These are phyloP conservation scores for Epicoccum nigrum DNA, from an alignment of 2,329 filamentous ascomycete species.

Conservation along the genomic window DNA sequence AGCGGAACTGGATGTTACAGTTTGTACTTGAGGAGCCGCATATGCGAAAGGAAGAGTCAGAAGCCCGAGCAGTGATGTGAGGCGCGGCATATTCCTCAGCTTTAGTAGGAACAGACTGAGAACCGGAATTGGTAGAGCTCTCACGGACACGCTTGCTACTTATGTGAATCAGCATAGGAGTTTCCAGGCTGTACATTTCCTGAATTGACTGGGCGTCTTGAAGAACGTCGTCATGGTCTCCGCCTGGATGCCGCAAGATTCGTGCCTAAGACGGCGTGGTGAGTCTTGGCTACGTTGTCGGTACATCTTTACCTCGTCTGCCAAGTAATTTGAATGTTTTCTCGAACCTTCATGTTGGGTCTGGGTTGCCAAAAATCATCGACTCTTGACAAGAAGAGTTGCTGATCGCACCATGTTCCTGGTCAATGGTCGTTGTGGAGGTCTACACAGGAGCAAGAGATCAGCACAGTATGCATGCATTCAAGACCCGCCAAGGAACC, in stretches of 20 bases:
- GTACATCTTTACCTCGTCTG: neutral
- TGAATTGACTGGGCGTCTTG: neutral
- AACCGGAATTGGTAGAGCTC: neutral
- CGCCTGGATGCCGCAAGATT: neutral
- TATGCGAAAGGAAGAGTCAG: neutral
- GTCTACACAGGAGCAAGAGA: neutral
- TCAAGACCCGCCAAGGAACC: conserved; percentile 9
- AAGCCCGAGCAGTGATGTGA: neutral
- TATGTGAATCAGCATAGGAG: neutral
- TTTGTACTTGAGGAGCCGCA: conserved; percentile 11
- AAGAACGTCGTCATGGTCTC: neutral
- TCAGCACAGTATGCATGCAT: neutral
- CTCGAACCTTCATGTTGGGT: neutral
- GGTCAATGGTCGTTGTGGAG: neutral
- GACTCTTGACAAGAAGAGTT: neutral
- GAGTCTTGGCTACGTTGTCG: conserved; percentile 5
- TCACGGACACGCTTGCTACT: neutral
- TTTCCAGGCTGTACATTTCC: neutral
- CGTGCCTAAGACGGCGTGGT: conserved; percentile 1
- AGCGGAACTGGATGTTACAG: neutral
- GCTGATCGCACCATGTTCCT: neutral
- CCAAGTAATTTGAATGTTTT: neutral
- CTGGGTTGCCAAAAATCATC: no score
- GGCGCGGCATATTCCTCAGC: neutral
- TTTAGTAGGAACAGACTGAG: neutral